Conservation (phyloP, 441 rosid genomes). For the Euphorbia celastroides region DNA sequence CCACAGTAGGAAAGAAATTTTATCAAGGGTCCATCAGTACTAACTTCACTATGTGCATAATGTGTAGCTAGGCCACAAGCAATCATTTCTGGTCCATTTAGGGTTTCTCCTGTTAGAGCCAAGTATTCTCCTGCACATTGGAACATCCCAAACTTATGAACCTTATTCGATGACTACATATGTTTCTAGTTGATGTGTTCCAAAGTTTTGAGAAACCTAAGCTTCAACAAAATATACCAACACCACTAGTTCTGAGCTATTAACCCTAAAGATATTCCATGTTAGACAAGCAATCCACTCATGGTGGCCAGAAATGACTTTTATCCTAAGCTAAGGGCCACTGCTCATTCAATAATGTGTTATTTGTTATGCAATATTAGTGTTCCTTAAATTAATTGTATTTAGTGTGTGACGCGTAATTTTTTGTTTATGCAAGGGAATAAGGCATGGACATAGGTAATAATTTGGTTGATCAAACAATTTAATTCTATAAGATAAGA, state of each 20-base stretch:
- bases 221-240: neutral
- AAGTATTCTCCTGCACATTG: conserved; percentile 78
- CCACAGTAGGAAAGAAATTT: conserved; percentile 10
- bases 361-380: too few relatives aligned
- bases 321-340: neutral
- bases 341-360: neutral
- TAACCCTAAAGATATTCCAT: neutral
- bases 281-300: neutral
- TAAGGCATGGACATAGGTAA: too few relatives aligned
- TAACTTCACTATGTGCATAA: conserved; percentile 53
- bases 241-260: neutral
- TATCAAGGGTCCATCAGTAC: conserved; percentile 11
- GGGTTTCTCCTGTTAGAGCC: conserved; percentile 76
- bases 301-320: too few relatives aligned
- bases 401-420: neutral
- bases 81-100: conserved; percentile 76
- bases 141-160: neutral
- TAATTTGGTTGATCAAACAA: too few relatives aligned
- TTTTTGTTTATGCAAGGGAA: too few relatives aligned
- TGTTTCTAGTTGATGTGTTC: neutral
- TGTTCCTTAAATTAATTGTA: neutral
- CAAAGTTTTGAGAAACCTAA: neutral
- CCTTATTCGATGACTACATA: neutral
- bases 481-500: too few relatives aligned
- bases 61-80: conserved; percentile 91